These are phyloP conservation scores for Lumnitzera littorea DNA, from an alignment of 345 rosid genomes.

Conservation along the genomic window DNA sequence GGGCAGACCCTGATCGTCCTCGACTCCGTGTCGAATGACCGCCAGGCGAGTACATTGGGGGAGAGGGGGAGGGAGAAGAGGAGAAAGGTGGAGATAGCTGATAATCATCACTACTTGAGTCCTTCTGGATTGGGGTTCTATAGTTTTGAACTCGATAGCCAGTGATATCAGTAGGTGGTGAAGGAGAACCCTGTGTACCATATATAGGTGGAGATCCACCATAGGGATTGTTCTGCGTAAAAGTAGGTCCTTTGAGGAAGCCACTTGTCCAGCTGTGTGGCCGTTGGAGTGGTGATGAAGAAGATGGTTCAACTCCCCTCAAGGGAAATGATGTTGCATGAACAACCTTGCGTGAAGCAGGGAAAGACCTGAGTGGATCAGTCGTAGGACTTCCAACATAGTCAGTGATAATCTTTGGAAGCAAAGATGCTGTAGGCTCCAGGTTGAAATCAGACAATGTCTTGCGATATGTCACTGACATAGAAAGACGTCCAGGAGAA, in stretches of 20 bases:
- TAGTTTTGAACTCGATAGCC: constrained; percentile 30
- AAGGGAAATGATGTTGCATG: constrained; percentile 47
- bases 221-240: constrained; percentile 30
- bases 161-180: constrained; percentile 36
- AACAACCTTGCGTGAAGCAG: constrained; percentile 50
- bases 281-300: constrained; percentile 46
- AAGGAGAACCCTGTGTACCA: constrained; percentile 37
- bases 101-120: constrained; percentile 43
- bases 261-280: constrained; percentile 98
- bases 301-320: constrained; percentile 44
- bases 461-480: constrained; percentile 59
- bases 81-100: constrained; percentile 92
- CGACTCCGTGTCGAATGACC: constrained; percentile 33
- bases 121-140: constrained; percentile 26
- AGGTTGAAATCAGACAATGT: constrained; percentile 66
- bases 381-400: constrained; percentile 87
- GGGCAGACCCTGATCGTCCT: constrained; percentile 62
- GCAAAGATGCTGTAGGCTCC: constrained; percentile 47
- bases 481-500: constrained; percentile 57
- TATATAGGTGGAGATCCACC: constrained; percentile 49
- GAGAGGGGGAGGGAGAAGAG: constrained; percentile 60
- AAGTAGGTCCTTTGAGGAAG: constrained; percentile 48
- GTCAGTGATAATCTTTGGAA: constrained; percentile 70
- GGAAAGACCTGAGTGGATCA: constrained; percentile 70
- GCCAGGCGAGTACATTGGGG: constrained; percentile 38